phyloP scores from a whole-genome alignment of 2,329 filamentous ascomycete genomes.

The Monilinia vaccinii-corymbosi region DNA sequence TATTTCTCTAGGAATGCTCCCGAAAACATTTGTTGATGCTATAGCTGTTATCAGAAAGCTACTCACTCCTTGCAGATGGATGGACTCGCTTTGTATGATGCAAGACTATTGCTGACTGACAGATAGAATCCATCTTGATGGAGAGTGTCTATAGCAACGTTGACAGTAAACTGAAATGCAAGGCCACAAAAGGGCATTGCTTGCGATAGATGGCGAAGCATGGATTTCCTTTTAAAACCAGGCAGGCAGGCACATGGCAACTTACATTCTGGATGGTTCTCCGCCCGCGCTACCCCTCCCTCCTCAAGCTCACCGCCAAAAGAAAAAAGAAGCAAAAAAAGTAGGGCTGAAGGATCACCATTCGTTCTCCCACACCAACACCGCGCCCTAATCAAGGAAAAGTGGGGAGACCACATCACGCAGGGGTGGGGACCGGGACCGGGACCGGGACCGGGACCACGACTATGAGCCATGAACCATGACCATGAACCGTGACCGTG shows the following conservation, averaged over 20 bases:
- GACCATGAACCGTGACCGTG: no score
- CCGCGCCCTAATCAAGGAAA: neutral
- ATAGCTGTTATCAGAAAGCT: neutral
- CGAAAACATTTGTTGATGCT: neutral
- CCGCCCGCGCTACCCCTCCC: no score
- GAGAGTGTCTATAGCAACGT: neutral
- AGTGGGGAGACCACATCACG: no score
- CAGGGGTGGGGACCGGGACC: no score
- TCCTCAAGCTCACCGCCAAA: neutral
- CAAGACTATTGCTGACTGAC: constrained; percentile 4
- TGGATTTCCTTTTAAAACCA: neutral
- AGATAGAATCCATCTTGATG: neutral
- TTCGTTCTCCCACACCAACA: neutral
- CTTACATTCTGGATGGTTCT: fast-evolving
- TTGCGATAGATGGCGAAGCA: neutral
- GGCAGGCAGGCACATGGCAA: no score
- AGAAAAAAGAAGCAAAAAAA: no score
- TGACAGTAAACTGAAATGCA: neutral
- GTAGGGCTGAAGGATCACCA: neutral
- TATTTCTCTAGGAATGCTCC: neutral
- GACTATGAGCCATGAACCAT: no score
- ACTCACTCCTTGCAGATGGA: neutral
- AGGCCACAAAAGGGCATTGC: neutral
- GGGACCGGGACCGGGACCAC: no score
- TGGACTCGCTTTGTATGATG: constrained; percentile 2